Base-by-base conservation (phyloP, 2,329 filamentous ascomycete genomes). In the Hypoxylon sp. region DNA sequence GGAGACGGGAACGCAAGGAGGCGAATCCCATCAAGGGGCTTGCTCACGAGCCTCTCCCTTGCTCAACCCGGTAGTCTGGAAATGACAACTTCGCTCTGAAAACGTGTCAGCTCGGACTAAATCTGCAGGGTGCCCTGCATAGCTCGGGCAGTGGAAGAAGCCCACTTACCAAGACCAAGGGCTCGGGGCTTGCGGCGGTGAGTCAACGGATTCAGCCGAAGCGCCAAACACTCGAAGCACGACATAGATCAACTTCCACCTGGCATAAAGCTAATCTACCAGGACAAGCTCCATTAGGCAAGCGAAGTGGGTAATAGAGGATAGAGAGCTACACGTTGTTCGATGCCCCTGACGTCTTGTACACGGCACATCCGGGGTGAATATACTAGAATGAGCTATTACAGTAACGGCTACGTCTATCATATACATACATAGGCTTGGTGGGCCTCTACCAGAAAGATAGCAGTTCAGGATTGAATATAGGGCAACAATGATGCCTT, bases 111-210 rank as follows among this genome's bases (percentile, higher is more conserved):
- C 33, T 55, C 55, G 59, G 17, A 55, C 59, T 44, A 50, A 60
- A 39, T 19, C 52, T 47, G 29, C 50, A 50, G 46, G 48, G 33
- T 22, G 42, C 42, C 35, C 26, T 59, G 54, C 29, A 61, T n/a
- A 31, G 26, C 44, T 46, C 42, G 53, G 48, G 39, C 5, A 24
- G 17, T 44, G 22, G 44, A 29, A 51, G 53, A 13, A 39, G n/a
- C 48, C 59, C 52, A 60, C 29, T 29, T 66, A 52, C 63, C 63
- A 62, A 51, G 63, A 24, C 63, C 63, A 66, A 66, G 63, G 63
- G 31, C 47, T 62, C 53, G 63, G 63, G 63, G 46, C 19, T 33
- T 35, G 44, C 33, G 63, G 50, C 35, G 51, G n/a, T 26, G 33
- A 53, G 33, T 29, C 17, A 11, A 52, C 37, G 47, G 52, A 48